Percentiles rank a stretch among this genome's conserved stretches.
These are phyloP conservation scores for Sphagnum magellanicum DNA, from an alignment of 228 moss, liverwort and hornwort genomes.

Conservation along the genomic window DNA sequence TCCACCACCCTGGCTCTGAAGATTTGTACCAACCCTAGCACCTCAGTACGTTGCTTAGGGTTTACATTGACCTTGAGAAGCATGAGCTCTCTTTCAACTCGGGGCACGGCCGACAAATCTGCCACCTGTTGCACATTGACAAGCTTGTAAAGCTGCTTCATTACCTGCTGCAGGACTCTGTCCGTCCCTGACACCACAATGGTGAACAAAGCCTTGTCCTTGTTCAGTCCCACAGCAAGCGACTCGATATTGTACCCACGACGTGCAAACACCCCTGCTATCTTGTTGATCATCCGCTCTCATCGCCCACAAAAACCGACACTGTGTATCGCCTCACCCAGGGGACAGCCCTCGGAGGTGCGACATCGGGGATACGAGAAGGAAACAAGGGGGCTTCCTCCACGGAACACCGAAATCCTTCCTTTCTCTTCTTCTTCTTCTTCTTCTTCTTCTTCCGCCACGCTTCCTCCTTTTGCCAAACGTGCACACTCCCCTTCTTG, in stretches of 20 bases:
- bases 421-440: too few species aligned
- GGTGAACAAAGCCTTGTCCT: constrained; percentile 95
- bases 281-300: constrained; percentile 98
- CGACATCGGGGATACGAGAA: constrained; percentile 54
- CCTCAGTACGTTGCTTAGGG: constrained; percentile 67
- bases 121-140: constrained; percentile 93
- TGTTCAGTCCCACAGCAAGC: constrained; percentile 87
- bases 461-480: too few species aligned
- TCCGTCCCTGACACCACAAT: constrained; percentile 97
- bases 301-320: constrained; percentile 96
- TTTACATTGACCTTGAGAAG: constrained; percentile 77
- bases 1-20: constrained; percentile 89
- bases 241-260: constrained; percentile 98
- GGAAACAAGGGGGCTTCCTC: constrained; percentile 36
- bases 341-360: constrained; percentile 43
- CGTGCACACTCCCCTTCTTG: too few species aligned
- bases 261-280: constrained; percentile 90
- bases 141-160: constrained; percentile 98
- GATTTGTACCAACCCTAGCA: constrained; percentile 73
- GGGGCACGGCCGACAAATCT: constrained; percentile 73
- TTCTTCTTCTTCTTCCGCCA: too few species aligned
- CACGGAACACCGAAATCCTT: constrained; percentile 16
- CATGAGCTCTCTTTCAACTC: constrained; percentile 95
- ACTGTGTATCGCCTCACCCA: constrained; percentile 90
- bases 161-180: constrained; percentile 89